Base-by-base conservation (phyloP, 805 yeast species). In the Candida ficus region DNA sequence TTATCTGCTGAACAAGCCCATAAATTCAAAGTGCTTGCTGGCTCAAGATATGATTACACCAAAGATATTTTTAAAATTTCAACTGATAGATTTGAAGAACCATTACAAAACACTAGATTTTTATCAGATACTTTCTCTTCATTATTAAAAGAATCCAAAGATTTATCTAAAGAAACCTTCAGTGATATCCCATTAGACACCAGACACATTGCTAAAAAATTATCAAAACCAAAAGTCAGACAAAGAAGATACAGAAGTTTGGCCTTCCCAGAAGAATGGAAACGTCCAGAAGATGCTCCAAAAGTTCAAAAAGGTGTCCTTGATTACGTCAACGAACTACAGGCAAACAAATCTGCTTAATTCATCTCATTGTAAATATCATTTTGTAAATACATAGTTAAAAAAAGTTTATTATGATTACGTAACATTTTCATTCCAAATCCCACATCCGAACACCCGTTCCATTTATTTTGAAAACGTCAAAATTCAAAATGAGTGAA, bases 21-120 rank as follows among this genome's bases (percentile, higher is more conserved):
- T 58, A 90, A 90, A 60, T 76, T 93, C 52, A 78, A 78, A 63
- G 68, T 91, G 14, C 64, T 91, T 47, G 78, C 95, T 3, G 95
- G 89, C 19, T 73, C 80, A 26, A 79, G 95, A 61, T 89, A 81
- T 58, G 78, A 88, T 60, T 70, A 71, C 47, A 63, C 64, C 26
- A 72, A 72, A 1, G 82, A 84, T 54, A 59, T 62, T 14, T 71
- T 91, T 54, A 76, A 73, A 49, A 75, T 89, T 62, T 69, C 86
- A n/a, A 64, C 77, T 26, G 80, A 75, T 38, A 73, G 73, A 52
- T 86, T 73, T 60, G 69, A 77, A 7, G 86, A 87, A 53, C 82
- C 95, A 31, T 76, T 95, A 2, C 97, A 91, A 63, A 93, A 93
- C 63, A 84, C 91, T 37, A 75, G 83, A 48, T 79, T 71, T 59